Percentiles rank a stretch among this genome's conserved stretches.
Conservation (phyloP, 495 filamentous ascomycete species). For the Aspergillus bridgeri region DNA sequence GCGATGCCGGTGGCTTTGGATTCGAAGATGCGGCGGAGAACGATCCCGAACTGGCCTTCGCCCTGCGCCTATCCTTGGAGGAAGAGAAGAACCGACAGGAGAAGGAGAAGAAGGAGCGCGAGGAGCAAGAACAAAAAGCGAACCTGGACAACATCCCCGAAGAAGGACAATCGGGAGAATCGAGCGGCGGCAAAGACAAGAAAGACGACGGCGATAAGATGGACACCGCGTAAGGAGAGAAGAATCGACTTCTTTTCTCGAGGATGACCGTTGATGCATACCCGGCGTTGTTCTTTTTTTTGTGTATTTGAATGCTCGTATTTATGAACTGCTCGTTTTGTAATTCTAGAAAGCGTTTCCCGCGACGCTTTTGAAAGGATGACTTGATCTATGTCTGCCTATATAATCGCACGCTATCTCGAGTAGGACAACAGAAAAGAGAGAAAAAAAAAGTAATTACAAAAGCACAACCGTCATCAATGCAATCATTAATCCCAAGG, state of each 20-base stretch:
- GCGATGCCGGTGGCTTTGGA: constrained; percentile 66
- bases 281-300: constrained; percentile 39
- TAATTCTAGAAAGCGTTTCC: constrained; percentile 27
- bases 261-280: constrained; percentile 41
- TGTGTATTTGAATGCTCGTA: constrained; percentile 9
- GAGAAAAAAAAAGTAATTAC: constrained; percentile 6
- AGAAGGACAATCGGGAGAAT: constrained; percentile 61
- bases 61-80: constrained; percentile 96
- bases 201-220: constrained; percentile 79
- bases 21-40: constrained; percentile 56
- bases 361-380: constrained; percentile 14
- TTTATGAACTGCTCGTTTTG: constrained; percentile 13
- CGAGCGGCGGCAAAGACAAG: constrained; percentile 61
- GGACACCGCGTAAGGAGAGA: constrained; percentile 41
- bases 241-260: constrained; percentile 7
- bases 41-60: constrained; percentile 91
- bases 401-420: constrained; percentile 6
- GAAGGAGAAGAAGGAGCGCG: constrained; percentile 71
- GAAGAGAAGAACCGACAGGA: constrained; percentile 94
- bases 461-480: constrained; percentile 7
- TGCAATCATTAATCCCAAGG: constrained; percentile 1
- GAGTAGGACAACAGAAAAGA: constrained; percentile 4
- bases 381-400: neutral
- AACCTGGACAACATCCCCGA: constrained; percentile 79
- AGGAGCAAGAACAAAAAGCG: constrained; percentile 65